Evolutionary conservation across 768 basidiomycete species (phyloP).

Genomic region (Epithele typhae): DNA sequence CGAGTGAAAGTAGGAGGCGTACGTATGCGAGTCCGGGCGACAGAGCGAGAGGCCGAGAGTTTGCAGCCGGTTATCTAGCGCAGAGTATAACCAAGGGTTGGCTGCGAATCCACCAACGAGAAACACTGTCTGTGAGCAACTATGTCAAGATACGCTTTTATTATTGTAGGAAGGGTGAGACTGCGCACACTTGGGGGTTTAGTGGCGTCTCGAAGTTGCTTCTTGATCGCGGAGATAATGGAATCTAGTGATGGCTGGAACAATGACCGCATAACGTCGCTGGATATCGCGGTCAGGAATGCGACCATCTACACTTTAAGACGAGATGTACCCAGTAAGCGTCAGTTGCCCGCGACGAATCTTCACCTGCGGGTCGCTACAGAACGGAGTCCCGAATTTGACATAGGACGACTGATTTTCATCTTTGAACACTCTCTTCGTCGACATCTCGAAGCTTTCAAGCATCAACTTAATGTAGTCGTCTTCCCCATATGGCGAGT

Average conservation of each 20-base stretch:
- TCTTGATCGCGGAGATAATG: too few species aligned
- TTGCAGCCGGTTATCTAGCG: slow-evolving; percentile 61
- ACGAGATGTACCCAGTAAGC: slow-evolving; percentile 34
- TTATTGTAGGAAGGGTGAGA: too few species aligned
- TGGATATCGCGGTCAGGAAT: too few species aligned
- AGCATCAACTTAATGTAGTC: slow-evolving; percentile 35
- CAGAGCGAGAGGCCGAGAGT: slow-evolving; percentile 52
- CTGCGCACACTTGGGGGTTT: too few species aligned
- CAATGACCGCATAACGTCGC: slow-evolving; percentile 35
- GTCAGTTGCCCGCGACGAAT: slow-evolving; percentile 38
- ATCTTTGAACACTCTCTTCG: slow-evolving; percentile 42
- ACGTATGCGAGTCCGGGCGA: slow-evolving; percentile 78
- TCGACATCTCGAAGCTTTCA: slow-evolving; percentile 36
- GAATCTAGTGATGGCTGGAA: slow-evolving; percentile 42
- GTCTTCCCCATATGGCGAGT: slow-evolving; percentile 29
- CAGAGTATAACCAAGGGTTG: slow-evolving; percentile 70
- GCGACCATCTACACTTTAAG: too few species aligned
- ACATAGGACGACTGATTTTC: slow-evolving; percentile 35
- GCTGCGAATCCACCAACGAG: slow-evolving; percentile 82
- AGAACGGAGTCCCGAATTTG: slow-evolving; percentile 39
- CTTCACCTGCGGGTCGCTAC: slow-evolving; percentile 35
- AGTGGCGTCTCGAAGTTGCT: too few species aligned
- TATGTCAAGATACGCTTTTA: too few species aligned
- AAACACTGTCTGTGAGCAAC: slow-evolving; percentile 54
- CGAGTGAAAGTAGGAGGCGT: slow-evolving; percentile 26